Conservation (phyloP, 2,329 filamentous ascomycete genomes). For the Orbilia javanica region DNA sequence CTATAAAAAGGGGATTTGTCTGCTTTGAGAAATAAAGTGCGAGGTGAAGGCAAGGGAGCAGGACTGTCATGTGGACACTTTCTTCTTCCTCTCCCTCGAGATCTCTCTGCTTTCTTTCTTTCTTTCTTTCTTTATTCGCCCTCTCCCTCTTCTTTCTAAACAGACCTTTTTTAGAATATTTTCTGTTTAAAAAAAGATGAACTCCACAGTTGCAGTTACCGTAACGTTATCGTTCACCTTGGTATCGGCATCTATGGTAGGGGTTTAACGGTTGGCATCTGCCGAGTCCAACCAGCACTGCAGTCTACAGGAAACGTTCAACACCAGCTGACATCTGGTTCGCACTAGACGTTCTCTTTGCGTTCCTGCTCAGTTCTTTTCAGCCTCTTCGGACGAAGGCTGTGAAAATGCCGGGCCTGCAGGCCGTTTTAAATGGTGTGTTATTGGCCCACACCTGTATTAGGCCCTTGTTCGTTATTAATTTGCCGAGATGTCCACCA, state of each 20-base stretch:
- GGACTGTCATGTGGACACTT: not conserved
- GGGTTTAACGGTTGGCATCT: not conserved
- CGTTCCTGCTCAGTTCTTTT: not conserved
- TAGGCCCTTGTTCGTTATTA: not conserved
- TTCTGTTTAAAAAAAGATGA: not conserved
- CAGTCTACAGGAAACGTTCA: not conserved
- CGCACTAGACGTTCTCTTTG: no score
- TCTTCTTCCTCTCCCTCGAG: no score
- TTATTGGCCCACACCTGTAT: not conserved
- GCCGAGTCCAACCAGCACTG: no score
- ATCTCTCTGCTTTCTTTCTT: not conserved
- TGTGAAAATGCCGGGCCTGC: not conserved
- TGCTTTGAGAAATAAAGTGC: not conserved
- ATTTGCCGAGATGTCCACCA: not conserved
- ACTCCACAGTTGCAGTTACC: not conserved
- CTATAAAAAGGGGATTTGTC: conserved; percentile 14
- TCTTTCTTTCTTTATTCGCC: not conserved
- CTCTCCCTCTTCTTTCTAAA: not conserved
- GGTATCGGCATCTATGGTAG: not conserved
- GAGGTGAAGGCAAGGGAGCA: not conserved
- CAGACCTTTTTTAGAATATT: not conserved
- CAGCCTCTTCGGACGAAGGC: conserved; percentile 2
- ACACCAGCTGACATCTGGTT: no score
- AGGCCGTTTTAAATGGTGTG: not conserved
- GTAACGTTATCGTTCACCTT: not conserved